Evolutionary conservation across 345 rosid species (phyloP).

Genomic region (Eucalyptus pauciflora): DNA sequence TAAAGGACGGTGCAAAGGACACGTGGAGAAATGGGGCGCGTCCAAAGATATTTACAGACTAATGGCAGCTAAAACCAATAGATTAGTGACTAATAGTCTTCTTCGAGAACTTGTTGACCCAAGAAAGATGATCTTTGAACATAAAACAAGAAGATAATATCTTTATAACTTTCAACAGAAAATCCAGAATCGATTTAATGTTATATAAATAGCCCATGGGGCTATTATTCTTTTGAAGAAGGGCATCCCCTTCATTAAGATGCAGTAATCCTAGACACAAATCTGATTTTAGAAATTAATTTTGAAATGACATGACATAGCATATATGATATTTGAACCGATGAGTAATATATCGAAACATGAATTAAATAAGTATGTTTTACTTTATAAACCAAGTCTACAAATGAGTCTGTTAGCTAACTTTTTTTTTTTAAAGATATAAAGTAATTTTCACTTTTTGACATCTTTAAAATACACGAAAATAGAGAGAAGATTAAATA

Average conservation of each 20-base stretch:
- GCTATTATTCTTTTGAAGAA: neutral
- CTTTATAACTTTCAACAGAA: neutral
- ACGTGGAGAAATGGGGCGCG: neutral
- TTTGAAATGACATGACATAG: neutral
- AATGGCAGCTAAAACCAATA: neutral
- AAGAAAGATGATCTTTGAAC: neutral
- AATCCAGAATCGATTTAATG: neutral
- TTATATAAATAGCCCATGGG: rapidly evolving
- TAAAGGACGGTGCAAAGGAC: neutral
- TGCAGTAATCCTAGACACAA: no score
- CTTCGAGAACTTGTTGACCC: neutral
- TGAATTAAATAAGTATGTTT: neutral
- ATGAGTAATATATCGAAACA: neutral
- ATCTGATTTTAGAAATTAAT: neutral
- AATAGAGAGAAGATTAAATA: neutral
- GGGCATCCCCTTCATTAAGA: no score
- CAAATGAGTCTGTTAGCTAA: neutral
- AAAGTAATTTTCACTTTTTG: neutral
- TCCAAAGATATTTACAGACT: neutral
- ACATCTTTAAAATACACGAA: neutral
- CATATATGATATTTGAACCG: neutral
- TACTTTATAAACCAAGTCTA: neutral
- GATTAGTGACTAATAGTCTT: neutral
- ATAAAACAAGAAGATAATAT: neutral
- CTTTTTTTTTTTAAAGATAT: neutral